Evolutionary conservation across 1,139 yeast genomes (phyloP).

Genomic region (Geotrichum armillariae): DNA sequence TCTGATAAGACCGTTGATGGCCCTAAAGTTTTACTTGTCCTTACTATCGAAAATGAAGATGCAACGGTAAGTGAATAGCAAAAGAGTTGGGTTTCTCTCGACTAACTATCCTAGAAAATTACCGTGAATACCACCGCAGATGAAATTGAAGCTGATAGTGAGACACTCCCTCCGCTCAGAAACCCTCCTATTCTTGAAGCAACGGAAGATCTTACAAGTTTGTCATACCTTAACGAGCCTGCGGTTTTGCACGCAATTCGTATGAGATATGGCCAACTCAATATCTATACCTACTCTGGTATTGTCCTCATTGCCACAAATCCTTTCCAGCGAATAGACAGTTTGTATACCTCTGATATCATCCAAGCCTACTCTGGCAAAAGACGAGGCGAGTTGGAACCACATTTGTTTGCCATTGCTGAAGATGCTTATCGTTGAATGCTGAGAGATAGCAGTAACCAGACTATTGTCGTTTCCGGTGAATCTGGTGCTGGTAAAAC

Average conservation of each 20-base stretch:
- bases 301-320: constrained; percentile 95
- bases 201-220: constrained; percentile 89
- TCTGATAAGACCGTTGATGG: constrained; percentile 51
- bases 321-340: constrained; percentile 92
- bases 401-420: constrained; percentile 96
- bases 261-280: constrained; percentile 82
- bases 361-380: constrained; percentile 93
- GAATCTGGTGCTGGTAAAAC: constrained; percentile 99
- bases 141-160: constrained; percentile 48
- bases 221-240: constrained; percentile 93
- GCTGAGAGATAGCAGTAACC: constrained; percentile 82
- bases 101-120: constrained; percentile 25
- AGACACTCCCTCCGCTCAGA: constrained; percentile 67
- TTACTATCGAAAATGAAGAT: constrained; percentile 60
- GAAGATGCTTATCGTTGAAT: constrained; percentile 95
- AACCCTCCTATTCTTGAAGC: constrained; percentile 94
- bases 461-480: constrained; percentile 95
- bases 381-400: constrained; percentile 90
- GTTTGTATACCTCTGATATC: constrained; percentile 85
- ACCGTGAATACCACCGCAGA: constrained; percentile 37
- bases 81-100: constrained; percentile 3
- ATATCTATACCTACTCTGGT: constrained; percentile 94
- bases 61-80: constrained; percentile 26
- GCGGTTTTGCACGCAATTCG: constrained; percentile 90
- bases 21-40: constrained; percentile 53